Base-by-base conservation (phyloP, 2,329 filamentous ascomycete genomes). In the Hypoxylon sp. region DNA sequence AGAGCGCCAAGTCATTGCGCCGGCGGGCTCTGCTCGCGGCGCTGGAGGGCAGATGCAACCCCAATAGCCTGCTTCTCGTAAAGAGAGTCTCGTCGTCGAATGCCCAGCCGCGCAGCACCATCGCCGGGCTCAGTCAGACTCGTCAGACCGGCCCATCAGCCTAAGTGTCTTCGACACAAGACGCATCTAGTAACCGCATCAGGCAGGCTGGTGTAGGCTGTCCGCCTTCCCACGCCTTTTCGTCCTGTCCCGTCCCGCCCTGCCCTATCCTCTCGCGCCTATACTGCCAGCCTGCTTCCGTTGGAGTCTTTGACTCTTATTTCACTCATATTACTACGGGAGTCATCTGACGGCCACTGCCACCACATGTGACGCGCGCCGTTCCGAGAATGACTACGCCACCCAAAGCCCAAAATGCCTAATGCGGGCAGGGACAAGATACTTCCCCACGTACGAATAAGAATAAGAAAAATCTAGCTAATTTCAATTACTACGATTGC, bases 311-410 rank as follows among this genome's bases (percentile, higher is more conserved):
- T n/a, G n/a, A n/a, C n/a, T n/a, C n/a, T n/a, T n/a, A n/a, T n/a
- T n/a, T 5, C 23, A 27, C 21, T 24, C 41, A 21, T 47, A 53
- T 31, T 23, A 29, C 48, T 29, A 46, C n/a, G n/a, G n/a, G n/a
- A n/a, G 43, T 62, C 55, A 49, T 59, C 51, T 52, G 50, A 58
- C 21, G 29, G n/a, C 33, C 50, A 56, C 31, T 37, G 48, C 45
- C 55, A 38, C 45, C 51, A 59, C 46, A 46, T 53, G 49, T 50
- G 53, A 57, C 49, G 56, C 56, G 56, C 48, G 51, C 60, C 52
- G 60, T 59, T 45, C 60, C 56, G 53, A 60, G 52, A n/a, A 41
- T 45, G 37, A 21, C 60, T 53, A 57, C 53, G 53, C 60, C 56
- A 63, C 56, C 23, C 21, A 54, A 43, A 41, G 31, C 54, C n/a